Evolutionary conservation across 352 stramenopile genomes (phyloP).

Genomic region (Globisporangium polare): DNA sequence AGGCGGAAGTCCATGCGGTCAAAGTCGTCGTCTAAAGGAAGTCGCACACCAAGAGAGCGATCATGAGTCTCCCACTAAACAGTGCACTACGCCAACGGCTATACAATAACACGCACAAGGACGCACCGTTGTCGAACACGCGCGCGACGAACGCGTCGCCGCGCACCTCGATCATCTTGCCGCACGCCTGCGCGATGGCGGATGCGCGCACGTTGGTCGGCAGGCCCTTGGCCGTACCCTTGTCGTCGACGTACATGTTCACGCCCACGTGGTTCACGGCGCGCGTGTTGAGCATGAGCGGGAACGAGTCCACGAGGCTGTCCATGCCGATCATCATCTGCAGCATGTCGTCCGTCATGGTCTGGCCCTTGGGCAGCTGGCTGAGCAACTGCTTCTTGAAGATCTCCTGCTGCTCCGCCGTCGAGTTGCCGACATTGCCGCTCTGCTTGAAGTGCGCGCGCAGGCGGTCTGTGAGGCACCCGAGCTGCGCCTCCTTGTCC

Average conservation of each 20-base stretch:
- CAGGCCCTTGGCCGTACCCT: slow-evolving; percentile 82
- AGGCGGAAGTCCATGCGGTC: slow-evolving; percentile 79
- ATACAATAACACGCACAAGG: not conserved
- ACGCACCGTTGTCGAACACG: slow-evolving; percentile 82
- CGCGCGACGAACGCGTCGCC: slow-evolving; percentile 87
- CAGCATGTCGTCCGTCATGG: slow-evolving; percentile 71
- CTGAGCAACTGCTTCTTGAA: slow-evolving; percentile 80
- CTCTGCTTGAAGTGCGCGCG: slow-evolving; percentile 71
- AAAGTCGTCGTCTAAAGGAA: slow-evolving; percentile 69
- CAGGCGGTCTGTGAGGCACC: slow-evolving; percentile 80
- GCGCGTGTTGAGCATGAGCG: slow-evolving; percentile 79
- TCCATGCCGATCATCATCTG: slow-evolving; percentile 88
- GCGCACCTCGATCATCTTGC: slow-evolving; percentile 80
- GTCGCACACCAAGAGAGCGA: too few relatives aligned
- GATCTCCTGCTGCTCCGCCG: slow-evolving; percentile 58
- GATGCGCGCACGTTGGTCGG: slow-evolving; percentile 75
- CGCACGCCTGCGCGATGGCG: slow-evolving; percentile 76
- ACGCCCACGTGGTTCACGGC: slow-evolving; percentile 68
- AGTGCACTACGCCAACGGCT: too few relatives aligned
- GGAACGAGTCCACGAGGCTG: slow-evolving; percentile 83
- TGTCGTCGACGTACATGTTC: slow-evolving; percentile 91
- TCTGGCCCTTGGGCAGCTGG: slow-evolving; percentile 61
- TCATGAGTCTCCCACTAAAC: too few relatives aligned
- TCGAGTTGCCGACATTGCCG: slow-evolving; percentile 23
- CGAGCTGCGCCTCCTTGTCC: slow-evolving; percentile 78